Evolutionary conservation across 192 early-diverging fungal species (phyloP).

Genomic region (Coemansia sp.): DNA sequence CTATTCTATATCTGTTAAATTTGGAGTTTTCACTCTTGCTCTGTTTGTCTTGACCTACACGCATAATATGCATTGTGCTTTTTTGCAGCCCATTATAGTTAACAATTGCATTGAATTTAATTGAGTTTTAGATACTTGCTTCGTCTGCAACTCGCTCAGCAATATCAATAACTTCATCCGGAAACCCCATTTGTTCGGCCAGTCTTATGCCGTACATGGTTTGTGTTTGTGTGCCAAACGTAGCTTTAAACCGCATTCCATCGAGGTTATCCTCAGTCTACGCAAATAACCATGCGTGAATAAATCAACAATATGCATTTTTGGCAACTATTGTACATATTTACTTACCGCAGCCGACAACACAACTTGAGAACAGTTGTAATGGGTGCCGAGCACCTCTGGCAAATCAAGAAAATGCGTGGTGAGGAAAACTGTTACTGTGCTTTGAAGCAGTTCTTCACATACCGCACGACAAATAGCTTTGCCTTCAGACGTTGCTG

Average conservation of each 20-base stretch:
- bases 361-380: constrained; percentile 44
- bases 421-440: constrained; percentile 68
- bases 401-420: constrained; percentile 78
- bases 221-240: constrained; percentile 18
- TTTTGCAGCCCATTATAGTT: too few species aligned
- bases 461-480: constrained; percentile 72
- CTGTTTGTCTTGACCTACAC: neutral
- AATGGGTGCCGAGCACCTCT: constrained; percentile 52
- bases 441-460: constrained; percentile 61
- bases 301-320: neutral
- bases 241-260: constrained; percentile 21
- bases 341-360: constrained; percentile 25
- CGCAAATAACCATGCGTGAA: neutral
- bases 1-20: too few species aligned
- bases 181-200: constrained; percentile 35
- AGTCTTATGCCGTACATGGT: constrained; percentile 42
- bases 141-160: constrained; percentile 49
- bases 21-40: neutral
- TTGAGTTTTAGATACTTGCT: neutral
- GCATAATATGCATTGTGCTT: neutral
- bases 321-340: neutral
- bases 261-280: constrained; percentile 1
- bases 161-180: constrained; percentile 22
- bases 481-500: constrained; percentile 59
- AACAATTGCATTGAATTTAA: too few species aligned